These are phyloP conservation scores for Chimonanthus salicifolius DNA, from an alignment of 164 flowering plant species.

Conservation along the genomic window DNA sequence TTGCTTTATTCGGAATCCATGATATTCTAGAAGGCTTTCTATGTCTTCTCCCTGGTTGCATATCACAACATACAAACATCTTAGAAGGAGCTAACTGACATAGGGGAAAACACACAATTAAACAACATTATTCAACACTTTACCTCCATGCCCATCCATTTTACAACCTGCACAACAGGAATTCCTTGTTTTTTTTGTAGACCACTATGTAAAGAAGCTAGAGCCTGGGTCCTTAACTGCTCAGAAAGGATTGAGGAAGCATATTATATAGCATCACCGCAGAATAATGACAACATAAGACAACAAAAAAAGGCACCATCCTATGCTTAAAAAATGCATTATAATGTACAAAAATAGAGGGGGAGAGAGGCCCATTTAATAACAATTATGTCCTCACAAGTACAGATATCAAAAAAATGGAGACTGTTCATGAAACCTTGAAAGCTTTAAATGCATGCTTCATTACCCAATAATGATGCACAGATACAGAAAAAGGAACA, in stretches of 20 bases:
- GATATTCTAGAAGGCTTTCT: conserved; percentile 61
- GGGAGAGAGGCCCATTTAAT: too few relatives aligned
- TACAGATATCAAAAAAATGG: too few relatives aligned
- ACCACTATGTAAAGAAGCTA: conserved; percentile 85
- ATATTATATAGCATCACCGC: not conserved
- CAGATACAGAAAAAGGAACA: too few relatives aligned
- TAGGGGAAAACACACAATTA: conserved; percentile 1
- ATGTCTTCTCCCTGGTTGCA: conserved; percentile 69
- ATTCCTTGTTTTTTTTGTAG: conserved; percentile 84
- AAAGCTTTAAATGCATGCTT: too few relatives aligned
- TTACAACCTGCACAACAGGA: conserved; percentile 60
- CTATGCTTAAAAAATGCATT: too few relatives aligned
- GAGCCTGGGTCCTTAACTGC: conserved; percentile 97
- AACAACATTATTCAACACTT: conserved; percentile 3
- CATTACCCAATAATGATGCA: too few relatives aligned
- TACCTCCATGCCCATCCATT: conserved; percentile 98
- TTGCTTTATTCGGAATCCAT: conserved; percentile 73
- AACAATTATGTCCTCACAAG: too few relatives aligned
- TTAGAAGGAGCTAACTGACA: not conserved
- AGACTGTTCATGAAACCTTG: too few relatives aligned
- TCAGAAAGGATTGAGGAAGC: conserved; percentile 19
- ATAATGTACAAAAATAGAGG: too few relatives aligned
- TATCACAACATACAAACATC: conserved; percentile 1
- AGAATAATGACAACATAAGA: too few relatives aligned
- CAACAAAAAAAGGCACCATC: too few relatives aligned